Percentiles rank a stretch among this genome's conserved stretches.
Evolutionary conservation across 2,329 filamentous ascomycete genomes (phyloP).

Genomic region (Juglanconis oblonga): DNA sequence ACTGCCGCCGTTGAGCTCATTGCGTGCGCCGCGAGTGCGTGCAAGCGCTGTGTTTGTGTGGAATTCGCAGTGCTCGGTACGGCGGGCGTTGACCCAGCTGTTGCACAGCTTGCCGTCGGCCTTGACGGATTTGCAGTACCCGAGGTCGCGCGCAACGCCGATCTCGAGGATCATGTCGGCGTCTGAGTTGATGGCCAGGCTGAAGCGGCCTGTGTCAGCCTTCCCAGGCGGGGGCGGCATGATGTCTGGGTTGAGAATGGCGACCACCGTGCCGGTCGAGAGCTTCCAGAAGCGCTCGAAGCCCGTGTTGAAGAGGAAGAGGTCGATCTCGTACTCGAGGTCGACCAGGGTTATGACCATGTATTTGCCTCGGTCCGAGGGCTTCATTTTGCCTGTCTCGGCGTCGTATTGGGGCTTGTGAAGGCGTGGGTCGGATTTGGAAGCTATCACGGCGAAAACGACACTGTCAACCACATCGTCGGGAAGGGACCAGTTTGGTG

Average conservation of each 20-base stretch:
- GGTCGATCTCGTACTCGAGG: constrained; percentile 83
- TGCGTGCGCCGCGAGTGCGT: constrained; percentile 62
- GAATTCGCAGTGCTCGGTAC: constrained; percentile 89
- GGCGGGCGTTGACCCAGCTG: constrained; percentile 82
- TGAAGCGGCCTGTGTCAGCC: constrained; percentile 79
- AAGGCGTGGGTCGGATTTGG: constrained; percentile 76
- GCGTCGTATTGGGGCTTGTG: constrained; percentile 47
- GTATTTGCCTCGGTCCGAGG: constrained; percentile 72
- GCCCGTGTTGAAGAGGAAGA: constrained; percentile 87
- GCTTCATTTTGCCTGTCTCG: constrained; percentile 44
- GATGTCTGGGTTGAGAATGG: constrained; percentile 85
- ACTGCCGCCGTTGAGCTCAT: constrained; percentile 70
- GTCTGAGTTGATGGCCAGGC: constrained; percentile 78
- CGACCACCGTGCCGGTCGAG: constrained; percentile 85
- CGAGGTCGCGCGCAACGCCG: constrained; percentile 78
- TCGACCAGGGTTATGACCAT: constrained; percentile 90
- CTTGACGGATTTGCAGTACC: constrained; percentile 80
- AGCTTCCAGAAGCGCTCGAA: constrained; percentile 94
- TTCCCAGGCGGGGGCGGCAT: constrained; percentile 80
- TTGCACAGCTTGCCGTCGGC: constrained; percentile 81
- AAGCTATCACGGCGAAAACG: constrained; percentile 81
- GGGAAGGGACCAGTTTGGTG: constrained; percentile 77
- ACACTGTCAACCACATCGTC: constrained; percentile 85
- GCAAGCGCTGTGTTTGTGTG: constrained; percentile 81
- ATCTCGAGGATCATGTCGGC: constrained; percentile 89